Evolutionary conservation across 768 basidiomycete species (phyloP).

Genomic region (Pisolithus microcarpus): DNA sequence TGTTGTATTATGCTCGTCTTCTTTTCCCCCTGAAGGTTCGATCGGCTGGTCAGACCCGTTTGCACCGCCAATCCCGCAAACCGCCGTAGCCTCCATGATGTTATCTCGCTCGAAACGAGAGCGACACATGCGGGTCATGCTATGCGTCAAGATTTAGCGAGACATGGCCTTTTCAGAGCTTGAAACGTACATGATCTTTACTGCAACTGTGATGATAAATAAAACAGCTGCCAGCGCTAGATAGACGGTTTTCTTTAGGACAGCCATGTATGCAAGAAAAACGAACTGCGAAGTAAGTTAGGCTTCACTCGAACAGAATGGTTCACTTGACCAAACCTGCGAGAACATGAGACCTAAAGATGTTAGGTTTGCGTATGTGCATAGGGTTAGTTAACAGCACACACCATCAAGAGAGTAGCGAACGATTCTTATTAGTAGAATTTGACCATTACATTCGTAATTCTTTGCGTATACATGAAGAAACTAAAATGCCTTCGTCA

Average conservation of each 20-base stretch:
- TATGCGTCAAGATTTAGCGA: slow-evolving; percentile 19
- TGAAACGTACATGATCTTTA: slow-evolving; percentile 61
- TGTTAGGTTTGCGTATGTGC: neutral
- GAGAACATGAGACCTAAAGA: slow-evolving; percentile 45
- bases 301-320: neutral
- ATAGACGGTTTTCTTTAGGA: slow-evolving; percentile 60
- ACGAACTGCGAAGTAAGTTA: slow-evolving; percentile 39
- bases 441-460: slow-evolving; percentile 65
- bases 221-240: slow-evolving; percentile 65
- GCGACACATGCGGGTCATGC: slow-evolving; percentile 64
- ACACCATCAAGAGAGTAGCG: slow-evolving; percentile 80
- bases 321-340: slow-evolving; percentile 30
- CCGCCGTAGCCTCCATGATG: slow-evolving; percentile 49
- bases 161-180: neutral
- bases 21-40: neutral
- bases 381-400: slow-evolving; percentile 8
- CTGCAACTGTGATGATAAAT: slow-evolving; percentile 52
- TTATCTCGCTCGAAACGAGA: slow-evolving; percentile 63
- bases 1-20: neutral
- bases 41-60: neutral
- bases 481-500: slow-evolving; percentile 29
- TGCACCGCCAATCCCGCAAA: slow-evolving; percentile 21
- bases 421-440: slow-evolving; percentile 59
- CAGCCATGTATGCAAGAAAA: slow-evolving; percentile 71
- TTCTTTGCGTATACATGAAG: slow-evolving; percentile 74